phyloP scores from a whole-genome alignment of 805 yeast genomes.

The Starmerella apicola region DNA sequence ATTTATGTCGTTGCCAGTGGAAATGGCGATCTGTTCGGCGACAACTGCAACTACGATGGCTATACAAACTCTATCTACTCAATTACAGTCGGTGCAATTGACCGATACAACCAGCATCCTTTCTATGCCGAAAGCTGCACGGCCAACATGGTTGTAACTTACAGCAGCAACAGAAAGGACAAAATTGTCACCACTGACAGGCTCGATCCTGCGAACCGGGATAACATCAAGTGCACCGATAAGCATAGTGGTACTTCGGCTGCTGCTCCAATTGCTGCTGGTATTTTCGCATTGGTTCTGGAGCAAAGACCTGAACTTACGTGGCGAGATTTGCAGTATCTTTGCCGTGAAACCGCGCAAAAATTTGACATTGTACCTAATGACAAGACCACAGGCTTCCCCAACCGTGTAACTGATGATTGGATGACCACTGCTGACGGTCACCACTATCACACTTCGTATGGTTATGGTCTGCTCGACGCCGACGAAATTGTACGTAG shows the following conservation, averaged over 20 bases:
- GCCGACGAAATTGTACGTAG: conserved; percentile 59
- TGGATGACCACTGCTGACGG: conserved; percentile 66
- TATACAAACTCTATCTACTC: conserved; percentile 93
- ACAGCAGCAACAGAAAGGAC: conserved; percentile 82
- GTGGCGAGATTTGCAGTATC: conserved; percentile 91
- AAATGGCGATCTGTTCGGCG: conserved; percentile 73
- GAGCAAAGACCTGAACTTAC: conserved; percentile 77
- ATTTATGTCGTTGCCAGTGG: conserved; percentile 93
- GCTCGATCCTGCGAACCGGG: conserved; percentile 10
- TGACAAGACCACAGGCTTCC: not conserved
- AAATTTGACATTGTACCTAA: conserved; percentile 40
- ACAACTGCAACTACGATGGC: conserved; percentile 93
- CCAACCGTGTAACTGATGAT: conserved; percentile 28
- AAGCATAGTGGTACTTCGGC: conserved; percentile 96
- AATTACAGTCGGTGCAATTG: conserved; percentile 89
- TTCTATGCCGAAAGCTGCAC: conserved; percentile 84
- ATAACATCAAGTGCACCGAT: conserved; percentile 42
- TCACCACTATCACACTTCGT: conserved; percentile 64
- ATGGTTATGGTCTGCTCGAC: conserved; percentile 88
- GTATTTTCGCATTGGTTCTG: conserved; percentile 73
- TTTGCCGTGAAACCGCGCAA: conserved; percentile 58
- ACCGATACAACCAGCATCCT: conserved; percentile 76
- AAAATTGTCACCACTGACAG: conserved; percentile 65
- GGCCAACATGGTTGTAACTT: conserved; percentile 88
- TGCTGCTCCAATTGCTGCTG: conserved; percentile 97